Percentiles rank a stretch among this genome's conserved stretches.
phyloP scores from a whole-genome alignment of 2,329 filamentous ascomycete species.

The Sporothrix schenckii region DNA sequence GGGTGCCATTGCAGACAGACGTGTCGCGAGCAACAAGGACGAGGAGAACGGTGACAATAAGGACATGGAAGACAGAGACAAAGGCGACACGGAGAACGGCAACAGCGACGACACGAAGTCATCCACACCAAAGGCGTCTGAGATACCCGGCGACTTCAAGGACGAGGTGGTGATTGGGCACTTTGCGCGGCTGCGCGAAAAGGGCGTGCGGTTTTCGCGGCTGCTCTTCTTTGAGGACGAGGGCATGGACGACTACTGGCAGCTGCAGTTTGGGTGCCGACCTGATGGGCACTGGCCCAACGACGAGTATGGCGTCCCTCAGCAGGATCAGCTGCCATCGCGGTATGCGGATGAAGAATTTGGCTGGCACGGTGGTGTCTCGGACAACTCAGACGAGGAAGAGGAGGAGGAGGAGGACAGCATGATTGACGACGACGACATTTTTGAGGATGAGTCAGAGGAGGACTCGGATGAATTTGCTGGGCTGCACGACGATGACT shows the following conservation, averaged over 20 bases:
- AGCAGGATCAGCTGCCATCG: conserved; percentile 24
- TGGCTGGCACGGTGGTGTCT: neutral
- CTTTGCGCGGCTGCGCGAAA: conserved; percentile 19
- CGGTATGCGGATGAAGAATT: neutral
- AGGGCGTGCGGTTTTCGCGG: conserved; percentile 33
- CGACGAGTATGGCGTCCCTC: conserved; percentile 17
- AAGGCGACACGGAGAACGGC: neutral
- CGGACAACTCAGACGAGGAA: conserved; percentile 28
- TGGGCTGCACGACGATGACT: conserved; percentile 7
- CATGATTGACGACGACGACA: conserved; percentile 22
- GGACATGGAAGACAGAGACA: neutral
- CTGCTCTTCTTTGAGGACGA: conserved; percentile 31
- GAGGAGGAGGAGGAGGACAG: conserved; percentile 33
- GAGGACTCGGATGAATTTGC: conserved; percentile 7
- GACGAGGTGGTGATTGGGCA: conserved; percentile 33
- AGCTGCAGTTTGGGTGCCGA: conserved; percentile 15
- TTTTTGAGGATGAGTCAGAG: conserved; percentile 11
- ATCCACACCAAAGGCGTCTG: too few species aligned
- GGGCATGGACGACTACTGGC: conserved; percentile 4
- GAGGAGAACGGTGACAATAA: neutral
- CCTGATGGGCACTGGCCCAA: conserved; percentile 32
- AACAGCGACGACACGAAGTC: neutral
- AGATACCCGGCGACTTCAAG: conserved; percentile 34
- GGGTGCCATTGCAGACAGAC: neutral
- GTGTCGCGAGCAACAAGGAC: neutral